phyloP scores from a whole-genome alignment of 768 basidiomycete genomes.

The Boletus sensibilis region DNA sequence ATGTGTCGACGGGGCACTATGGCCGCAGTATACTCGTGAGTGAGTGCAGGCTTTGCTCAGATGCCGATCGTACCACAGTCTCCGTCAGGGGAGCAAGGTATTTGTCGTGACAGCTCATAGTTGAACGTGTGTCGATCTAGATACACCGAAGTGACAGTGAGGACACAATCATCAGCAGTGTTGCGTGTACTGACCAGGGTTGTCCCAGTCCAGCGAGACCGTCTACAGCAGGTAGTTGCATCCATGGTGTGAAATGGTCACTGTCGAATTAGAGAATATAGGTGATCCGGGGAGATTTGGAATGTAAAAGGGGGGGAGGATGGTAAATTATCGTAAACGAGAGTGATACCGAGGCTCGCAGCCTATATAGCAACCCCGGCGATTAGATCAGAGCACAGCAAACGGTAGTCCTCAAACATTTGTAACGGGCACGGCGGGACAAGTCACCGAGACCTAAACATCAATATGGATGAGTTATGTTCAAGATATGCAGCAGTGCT shows the following conservation, averaged over 20 bases:
- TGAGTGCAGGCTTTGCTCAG: not conserved
- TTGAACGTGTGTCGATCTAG: conserved; percentile 9
- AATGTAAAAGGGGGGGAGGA: not conserved
- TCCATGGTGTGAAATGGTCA: conserved; percentile 8
- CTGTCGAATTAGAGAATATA: not conserved
- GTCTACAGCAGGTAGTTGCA: not conserved
- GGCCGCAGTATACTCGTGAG: not conserved
- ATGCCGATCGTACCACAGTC: not conserved
- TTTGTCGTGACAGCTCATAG: not conserved
- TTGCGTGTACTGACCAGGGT: conserved; percentile 10
- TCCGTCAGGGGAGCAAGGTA: conserved; percentile 3
- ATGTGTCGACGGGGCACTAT: not conserved
- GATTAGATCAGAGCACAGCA: conserved; percentile 22
- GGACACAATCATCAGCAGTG: not conserved
- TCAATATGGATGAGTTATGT: not conserved
- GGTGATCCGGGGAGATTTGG: not conserved
- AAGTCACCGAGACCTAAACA: not conserved
- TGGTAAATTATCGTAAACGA: conserved; percentile 3
- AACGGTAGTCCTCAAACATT: not conserved
- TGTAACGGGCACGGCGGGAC: conserved; percentile 2
- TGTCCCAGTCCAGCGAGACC: not conserved
- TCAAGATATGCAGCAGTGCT: not conserved
- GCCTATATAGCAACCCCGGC: conserved; percentile 19
- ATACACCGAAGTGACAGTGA: not conserved
- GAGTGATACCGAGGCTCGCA: not conserved